Conservation (phyloP, 306 rosid genomes). For the Rubus parviflorus region DNA sequence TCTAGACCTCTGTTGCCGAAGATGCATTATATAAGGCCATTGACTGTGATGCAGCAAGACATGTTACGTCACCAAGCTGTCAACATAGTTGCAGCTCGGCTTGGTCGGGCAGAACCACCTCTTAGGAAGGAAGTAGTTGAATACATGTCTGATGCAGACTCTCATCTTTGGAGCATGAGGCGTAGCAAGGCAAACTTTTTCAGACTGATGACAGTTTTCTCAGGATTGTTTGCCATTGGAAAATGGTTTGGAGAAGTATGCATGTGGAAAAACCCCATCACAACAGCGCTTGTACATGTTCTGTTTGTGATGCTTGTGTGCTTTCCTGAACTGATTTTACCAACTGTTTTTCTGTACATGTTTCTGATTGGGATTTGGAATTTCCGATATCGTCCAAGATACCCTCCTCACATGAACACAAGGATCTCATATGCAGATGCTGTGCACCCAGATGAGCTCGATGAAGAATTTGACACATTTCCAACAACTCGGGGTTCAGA, state of each 20-base stretch:
- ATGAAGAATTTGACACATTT: conserved; percentile 82
- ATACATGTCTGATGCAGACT: conserved; percentile 78
- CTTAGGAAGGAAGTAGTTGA: conserved; percentile 77
- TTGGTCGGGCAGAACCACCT: conserved; percentile 82
- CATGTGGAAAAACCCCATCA: conserved; percentile 64
- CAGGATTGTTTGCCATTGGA: conserved; percentile 48
- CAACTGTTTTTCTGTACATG: conserved; percentile 88
- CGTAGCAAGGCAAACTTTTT: conserved; percentile 94
- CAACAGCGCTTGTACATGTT: conserved; percentile 77
- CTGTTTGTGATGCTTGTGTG: conserved; percentile 78
- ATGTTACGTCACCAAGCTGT: conserved; percentile 65
- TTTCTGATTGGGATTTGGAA: conserved; percentile 86
- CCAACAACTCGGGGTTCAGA: conserved; percentile 61
- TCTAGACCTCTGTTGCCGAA: conserved; percentile 82
- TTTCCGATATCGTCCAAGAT: conserved; percentile 60
- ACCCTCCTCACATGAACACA: conserved; percentile 89
- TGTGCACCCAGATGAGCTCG: conserved; percentile 67
- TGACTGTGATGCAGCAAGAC: conserved; percentile 72
- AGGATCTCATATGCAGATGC: conserved; percentile 64
- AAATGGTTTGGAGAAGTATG: conserved; percentile 81
- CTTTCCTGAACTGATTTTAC: conserved; percentile 79
- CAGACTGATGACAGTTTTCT: conserved; percentile 55
- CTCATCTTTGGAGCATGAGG: conserved; percentile 94
- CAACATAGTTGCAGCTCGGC: conserved; percentile 65
- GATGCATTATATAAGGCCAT: conserved; percentile 81